Conservation (phyloP, 2,329 filamentous ascomycete genomes). For the Arthrobotrys pseudoclavata region DNA sequence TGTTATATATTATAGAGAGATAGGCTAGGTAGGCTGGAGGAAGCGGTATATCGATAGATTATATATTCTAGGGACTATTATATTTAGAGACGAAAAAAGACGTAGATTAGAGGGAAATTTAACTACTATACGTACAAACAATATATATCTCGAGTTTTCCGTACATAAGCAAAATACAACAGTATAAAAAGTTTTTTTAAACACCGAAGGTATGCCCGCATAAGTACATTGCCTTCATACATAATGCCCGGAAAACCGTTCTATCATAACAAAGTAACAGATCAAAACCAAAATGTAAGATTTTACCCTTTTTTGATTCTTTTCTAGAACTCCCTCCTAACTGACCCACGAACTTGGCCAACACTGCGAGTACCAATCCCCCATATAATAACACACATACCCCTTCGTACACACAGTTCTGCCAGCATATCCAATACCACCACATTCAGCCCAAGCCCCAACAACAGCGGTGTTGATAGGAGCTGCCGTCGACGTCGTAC, state of each 20-base stretch:
- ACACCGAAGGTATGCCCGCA: constrained; percentile 3
- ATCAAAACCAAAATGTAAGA: background rate
- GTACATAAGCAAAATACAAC: background rate
- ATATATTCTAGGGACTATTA: background rate
- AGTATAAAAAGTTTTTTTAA: background rate
- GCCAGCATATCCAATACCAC: constrained; percentile 60
- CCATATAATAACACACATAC: constrained; percentile 22
- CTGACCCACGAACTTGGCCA: background rate
- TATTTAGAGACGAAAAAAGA: background rate
- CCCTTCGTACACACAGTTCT: constrained; percentile 57
- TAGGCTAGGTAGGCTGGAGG: background rate
- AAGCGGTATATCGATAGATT: constrained; percentile 15
- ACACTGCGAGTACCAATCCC: constrained; percentile 30
- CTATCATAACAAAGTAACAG: background rate
- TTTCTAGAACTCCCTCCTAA: background rate
- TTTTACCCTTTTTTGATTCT: background rate
- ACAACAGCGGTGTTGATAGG: constrained; percentile 18
- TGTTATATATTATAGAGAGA: constrained; percentile 53
- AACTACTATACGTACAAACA: background rate
- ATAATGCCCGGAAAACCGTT: background rate
- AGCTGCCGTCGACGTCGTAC: constrained; percentile 6
- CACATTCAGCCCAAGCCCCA: constrained; percentile 59
- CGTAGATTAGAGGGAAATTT: background rate
- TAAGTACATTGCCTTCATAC: background rate
- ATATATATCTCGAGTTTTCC: background rate